Evolutionary conservation across 1,284 basidiomycete genomes (phyloP).

Genomic region (Melampsora larici-populina): DNA sequence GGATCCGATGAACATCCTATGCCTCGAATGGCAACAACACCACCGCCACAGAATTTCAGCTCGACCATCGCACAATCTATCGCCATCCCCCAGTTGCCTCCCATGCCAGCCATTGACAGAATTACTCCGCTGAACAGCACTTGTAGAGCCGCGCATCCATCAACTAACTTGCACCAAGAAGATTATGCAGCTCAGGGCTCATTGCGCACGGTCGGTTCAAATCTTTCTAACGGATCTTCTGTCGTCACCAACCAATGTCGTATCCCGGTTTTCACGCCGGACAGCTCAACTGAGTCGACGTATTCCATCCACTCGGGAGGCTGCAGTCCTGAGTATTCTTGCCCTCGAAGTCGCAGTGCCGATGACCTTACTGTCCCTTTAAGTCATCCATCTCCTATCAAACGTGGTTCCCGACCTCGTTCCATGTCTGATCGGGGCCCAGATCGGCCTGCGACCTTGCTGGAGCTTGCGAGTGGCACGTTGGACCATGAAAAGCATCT

Average conservation of each 20-base stretch:
- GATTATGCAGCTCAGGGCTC: neutral
- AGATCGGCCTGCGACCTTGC: neutral
- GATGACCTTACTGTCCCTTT: conserved; percentile 20
- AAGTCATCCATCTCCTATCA: conserved; percentile 8
- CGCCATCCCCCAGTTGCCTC: conserved; percentile 13
- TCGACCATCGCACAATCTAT: conserved; percentile 19
- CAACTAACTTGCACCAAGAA: neutral
- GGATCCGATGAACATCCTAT: neutral
- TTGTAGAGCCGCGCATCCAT: conserved; percentile 5
- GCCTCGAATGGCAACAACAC: neutral
- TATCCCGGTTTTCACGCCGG: conserved; percentile 15
- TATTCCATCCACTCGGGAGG: neutral
- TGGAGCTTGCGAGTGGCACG: neutral
- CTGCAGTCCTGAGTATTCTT: no score
- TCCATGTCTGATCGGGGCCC: conserved; percentile 37
- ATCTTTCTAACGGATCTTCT: conserved; percentile 17
- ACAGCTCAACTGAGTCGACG: conserved; percentile 13
- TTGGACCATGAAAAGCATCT: neutral
- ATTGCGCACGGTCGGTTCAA: conserved; percentile 8
- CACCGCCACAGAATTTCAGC: neutral
- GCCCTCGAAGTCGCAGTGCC: conserved; percentile 11
- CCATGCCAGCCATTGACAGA: neutral
- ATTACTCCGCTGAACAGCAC: neutral
- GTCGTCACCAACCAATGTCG: neutral
- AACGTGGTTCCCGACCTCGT: conserved; percentile 6